Evolutionary conservation across 2,329 filamentous ascomycete genomes (phyloP).

Genomic region (Alternaria sp.): DNA sequence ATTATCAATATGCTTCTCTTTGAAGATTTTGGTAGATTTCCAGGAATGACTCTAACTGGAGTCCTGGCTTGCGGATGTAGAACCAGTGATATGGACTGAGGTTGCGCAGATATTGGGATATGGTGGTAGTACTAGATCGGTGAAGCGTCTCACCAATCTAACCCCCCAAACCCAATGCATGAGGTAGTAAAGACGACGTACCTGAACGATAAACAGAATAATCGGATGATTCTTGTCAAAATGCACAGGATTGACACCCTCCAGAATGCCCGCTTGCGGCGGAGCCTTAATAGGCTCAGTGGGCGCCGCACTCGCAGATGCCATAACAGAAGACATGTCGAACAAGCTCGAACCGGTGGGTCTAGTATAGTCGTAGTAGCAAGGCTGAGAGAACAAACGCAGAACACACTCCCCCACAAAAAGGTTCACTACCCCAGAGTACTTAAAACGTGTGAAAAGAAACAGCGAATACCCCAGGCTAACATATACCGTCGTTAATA

Average conservation of each 20-base stretch:
- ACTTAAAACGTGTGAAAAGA: background rate
- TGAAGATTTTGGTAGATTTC: background rate
- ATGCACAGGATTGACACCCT: constrained; percentile 70
- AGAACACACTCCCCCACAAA: background rate
- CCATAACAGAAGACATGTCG: constrained; percentile 33
- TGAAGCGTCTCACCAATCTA: background rate
- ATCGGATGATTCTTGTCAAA: constrained; percentile 76
- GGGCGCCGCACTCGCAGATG: constrained; percentile 25
- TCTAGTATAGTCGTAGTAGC: background rate
- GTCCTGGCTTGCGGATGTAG: background rate
- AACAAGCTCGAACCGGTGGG: constrained; percentile 14
- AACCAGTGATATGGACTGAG: background rate
- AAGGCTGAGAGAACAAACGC: background rate
- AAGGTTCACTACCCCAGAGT: background rate
- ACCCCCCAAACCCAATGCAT: background rate
- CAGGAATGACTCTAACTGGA: background rate
- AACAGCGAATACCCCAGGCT: background rate
- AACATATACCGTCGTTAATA: background rate
- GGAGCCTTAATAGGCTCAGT: constrained; percentile 38
- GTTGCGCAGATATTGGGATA: background rate
- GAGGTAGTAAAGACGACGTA: constrained; percentile 35
- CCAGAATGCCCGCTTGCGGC: constrained; percentile 72
- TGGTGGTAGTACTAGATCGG: background rate
- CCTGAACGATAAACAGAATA: constrained; percentile 77
- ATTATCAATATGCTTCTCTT: background rate